A percentile compares a stretch with the other conserved stretches of the same genome.
phyloP scores from a whole-genome alignment of 805 yeast genomes.

The Barnettozyma sp. region DNA sequence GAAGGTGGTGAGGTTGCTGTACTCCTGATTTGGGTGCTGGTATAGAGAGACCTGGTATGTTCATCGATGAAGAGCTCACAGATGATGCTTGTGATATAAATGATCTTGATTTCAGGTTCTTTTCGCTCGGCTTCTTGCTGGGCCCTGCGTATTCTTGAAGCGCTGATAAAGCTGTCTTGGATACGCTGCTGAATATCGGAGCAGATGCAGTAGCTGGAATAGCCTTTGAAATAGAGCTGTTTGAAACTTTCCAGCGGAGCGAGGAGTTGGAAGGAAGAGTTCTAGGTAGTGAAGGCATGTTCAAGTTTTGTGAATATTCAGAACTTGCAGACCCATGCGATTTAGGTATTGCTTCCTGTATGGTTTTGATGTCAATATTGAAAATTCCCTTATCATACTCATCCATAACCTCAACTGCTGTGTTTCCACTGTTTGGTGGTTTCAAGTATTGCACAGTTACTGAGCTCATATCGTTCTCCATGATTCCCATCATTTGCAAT shows the following conservation, averaged over 20 bases:
- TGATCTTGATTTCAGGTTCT: neutral
- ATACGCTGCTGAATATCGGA: slow-evolving; percentile 19
- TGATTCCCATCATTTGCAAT: slow-evolving; percentile 95
- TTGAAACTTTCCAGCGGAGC: slow-evolving; percentile 21
- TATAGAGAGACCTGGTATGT: slow-evolving; percentile 4
- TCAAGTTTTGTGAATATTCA: slow-evolving; percentile 2
- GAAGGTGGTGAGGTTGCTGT: slow-evolving; percentile 1
- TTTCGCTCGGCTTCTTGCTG: neutral
- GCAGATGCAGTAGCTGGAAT: slow-evolving; percentile 15
- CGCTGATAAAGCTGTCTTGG: slow-evolving; percentile 17
- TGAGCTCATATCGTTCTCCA: slow-evolving; percentile 80
- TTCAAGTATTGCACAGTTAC: slow-evolving; percentile 58
- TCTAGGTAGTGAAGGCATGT: slow-evolving; percentile 1
- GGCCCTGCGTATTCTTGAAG: slow-evolving; percentile 14
- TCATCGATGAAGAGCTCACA: slow-evolving; percentile 4
- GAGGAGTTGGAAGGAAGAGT: slow-evolving; percentile 11
- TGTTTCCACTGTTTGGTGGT: slow-evolving; percentile 24
- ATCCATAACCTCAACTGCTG: slow-evolving; percentile 57
- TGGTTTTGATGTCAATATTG: slow-evolving; percentile 11
- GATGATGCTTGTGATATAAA: slow-evolving; percentile 10
- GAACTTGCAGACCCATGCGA: neutral
- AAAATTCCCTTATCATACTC: slow-evolving; percentile 60
- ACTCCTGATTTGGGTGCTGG: slow-evolving; percentile 2
- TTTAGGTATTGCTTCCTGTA: neutral
- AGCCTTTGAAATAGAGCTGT: slow-evolving; percentile 19